Percentiles rank a stretch among this genome's conserved stretches.
Evolutionary conservation across 345 rosid genomes (phyloP).

Genomic region (Aquilaria yunnanensis): DNA sequence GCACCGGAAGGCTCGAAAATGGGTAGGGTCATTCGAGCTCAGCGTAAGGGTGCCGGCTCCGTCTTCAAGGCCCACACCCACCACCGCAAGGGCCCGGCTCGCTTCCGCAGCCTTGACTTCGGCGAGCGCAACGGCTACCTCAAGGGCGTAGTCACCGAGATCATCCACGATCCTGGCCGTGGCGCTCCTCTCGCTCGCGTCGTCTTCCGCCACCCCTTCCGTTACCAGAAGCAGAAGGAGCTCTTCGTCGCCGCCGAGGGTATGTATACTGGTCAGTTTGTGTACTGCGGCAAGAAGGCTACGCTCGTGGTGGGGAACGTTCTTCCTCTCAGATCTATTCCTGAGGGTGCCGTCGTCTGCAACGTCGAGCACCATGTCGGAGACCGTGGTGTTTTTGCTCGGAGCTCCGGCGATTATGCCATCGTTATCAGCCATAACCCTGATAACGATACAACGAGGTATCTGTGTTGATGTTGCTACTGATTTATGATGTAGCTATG

Average conservation of each 20-base stretch:
- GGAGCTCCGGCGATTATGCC: constrained; percentile 45
- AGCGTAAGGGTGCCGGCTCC: constrained; percentile 70
- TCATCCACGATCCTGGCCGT: constrained; percentile 62
- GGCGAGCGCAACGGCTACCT: constrained; percentile 70
- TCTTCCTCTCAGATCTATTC: too few relatives aligned
- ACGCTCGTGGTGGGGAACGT: too few relatives aligned
- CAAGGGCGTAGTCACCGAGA: constrained; percentile 22
- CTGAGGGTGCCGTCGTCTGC: too few relatives aligned
- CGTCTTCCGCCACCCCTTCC: constrained; percentile 60
- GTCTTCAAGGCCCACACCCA: constrained; percentile 76
- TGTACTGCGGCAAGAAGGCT: too few relatives aligned
- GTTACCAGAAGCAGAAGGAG: constrained; percentile 68
- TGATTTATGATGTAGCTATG: too few relatives aligned
- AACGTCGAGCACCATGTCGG: too few relatives aligned
- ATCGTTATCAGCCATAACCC: constrained; percentile 62
- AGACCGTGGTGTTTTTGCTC: too few relatives aligned
- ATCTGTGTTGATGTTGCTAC: background rate
- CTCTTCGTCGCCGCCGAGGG: constrained; percentile 55
- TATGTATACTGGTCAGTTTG: too few relatives aligned
- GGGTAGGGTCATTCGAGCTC: constrained; percentile 78
- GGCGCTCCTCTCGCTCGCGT: constrained; percentile 71
- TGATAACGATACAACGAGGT: constrained; percentile 64
- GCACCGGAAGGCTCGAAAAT: constrained; percentile 8
- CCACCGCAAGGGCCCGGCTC: constrained; percentile 73
- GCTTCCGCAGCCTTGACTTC: constrained; percentile 63